Conservation (phyloP, 257 asterid species). For the Solanum sejunctum region DNA sequence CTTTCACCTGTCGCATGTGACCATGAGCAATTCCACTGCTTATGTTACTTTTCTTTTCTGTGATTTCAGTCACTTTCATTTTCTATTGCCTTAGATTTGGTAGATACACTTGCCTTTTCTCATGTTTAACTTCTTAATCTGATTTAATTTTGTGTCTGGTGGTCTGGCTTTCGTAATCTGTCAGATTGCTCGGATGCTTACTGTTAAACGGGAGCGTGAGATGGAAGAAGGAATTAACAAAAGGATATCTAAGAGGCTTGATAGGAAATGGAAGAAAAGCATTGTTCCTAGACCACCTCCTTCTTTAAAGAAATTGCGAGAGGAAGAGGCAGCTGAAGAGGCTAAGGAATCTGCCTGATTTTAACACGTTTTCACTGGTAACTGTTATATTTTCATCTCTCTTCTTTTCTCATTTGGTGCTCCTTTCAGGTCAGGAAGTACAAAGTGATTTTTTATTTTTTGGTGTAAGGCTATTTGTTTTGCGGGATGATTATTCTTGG, state of each 20-base stretch:
- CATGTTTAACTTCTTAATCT: background rate
- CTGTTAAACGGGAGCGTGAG: constrained; percentile 91
- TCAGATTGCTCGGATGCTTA: constrained; percentile 81
- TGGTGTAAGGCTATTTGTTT: background rate
- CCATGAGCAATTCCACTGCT: background rate
- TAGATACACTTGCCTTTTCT: background rate
- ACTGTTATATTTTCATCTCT: background rate
- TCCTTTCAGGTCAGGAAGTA: background rate
- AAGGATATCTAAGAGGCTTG: constrained; percentile 85
- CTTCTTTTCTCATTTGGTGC: background rate
- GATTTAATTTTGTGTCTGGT: background rate
- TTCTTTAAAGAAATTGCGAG: constrained; percentile 62
- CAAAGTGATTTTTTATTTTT: background rate
- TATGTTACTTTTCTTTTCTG: background rate
- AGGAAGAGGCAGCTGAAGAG: constrained; percentile 88
- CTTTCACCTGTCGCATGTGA: background rate
- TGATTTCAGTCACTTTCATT: background rate
- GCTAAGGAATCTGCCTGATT: constrained; percentile 54
- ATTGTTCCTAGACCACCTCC: constrained; percentile 91
- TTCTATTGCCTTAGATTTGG: background rate
- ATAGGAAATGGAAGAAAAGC: constrained; percentile 84
- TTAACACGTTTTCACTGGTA: background rate
- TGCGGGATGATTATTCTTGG: background rate
- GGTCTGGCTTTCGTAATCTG: background rate
- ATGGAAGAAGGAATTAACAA: constrained; percentile 80